phyloP scores from a whole-genome alignment of 129 eudicot species.

The Lactuca sativa region DNA sequence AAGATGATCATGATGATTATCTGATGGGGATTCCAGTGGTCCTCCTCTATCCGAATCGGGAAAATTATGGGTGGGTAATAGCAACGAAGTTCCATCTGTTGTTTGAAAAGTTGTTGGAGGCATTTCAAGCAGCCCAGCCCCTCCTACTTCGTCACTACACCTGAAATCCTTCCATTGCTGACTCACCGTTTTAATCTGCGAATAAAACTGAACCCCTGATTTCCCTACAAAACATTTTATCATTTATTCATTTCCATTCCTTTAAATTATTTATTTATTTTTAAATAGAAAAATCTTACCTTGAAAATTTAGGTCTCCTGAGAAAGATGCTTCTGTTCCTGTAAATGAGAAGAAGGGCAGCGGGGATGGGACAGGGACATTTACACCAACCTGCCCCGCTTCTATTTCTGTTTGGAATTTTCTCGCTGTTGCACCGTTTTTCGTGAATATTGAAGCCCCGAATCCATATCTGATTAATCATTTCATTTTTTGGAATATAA shows the following conservation, averaged over 20 bases:
- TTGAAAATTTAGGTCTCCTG: slow-evolving; percentile 90
- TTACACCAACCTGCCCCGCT: slow-evolving; percentile 98
- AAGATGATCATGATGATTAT: slow-evolving; percentile 45
- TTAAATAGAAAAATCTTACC: slow-evolving; percentile 33
- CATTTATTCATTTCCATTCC: background rate
- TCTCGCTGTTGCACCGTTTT: slow-evolving; percentile 92
- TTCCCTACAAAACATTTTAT: slow-evolving; percentile 51
- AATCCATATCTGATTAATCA: slow-evolving; percentile 72
- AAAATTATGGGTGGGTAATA: slow-evolving; percentile 35
- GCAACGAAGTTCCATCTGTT: slow-evolving; percentile 38
- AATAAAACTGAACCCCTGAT: slow-evolving; percentile 81
- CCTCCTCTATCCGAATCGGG: slow-evolving; percentile 24
- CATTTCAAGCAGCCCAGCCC: slow-evolving; percentile 30
- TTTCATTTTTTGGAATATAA: too few species aligned
- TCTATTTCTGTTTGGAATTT: slow-evolving; percentile 93
- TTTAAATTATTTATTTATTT: background rate
- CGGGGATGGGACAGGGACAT: slow-evolving; percentile 91
- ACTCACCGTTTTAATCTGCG: slow-evolving; percentile 85
- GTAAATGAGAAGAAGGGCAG: slow-evolving; percentile 92
- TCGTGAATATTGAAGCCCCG: slow-evolving; percentile 92
- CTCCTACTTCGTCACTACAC: slow-evolving; percentile 25
- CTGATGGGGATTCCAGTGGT: slow-evolving; percentile 41
- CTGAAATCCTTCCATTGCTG: slow-evolving; percentile 89
- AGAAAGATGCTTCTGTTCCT: slow-evolving; percentile 92
- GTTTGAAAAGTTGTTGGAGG: slow-evolving; percentile 34